Percentiles rank a stretch among this genome's conserved stretches.
Conservation (phyloP, 106 monocot genomes). For the Chionographis japonica region DNA sequence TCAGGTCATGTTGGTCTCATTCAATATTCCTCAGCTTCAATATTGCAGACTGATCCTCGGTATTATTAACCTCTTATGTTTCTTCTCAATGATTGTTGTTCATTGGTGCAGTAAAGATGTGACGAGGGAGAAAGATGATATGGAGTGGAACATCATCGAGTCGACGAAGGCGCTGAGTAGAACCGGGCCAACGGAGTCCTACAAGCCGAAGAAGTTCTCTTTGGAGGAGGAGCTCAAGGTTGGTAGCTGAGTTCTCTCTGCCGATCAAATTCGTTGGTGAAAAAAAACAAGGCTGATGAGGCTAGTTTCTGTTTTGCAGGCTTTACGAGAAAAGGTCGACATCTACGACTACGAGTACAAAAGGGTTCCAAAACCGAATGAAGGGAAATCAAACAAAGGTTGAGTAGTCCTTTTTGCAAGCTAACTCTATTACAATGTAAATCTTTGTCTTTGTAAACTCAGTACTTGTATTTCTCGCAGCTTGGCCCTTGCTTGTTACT, state of each 20-base stretch:
- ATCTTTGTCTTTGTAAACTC: too few relatives aligned
- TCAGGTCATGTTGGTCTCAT: neutral
- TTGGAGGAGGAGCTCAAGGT: slow-evolving; percentile 94
- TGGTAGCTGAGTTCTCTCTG: neutral
- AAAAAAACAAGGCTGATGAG: neutral
- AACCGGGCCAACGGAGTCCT: slow-evolving; percentile 70
- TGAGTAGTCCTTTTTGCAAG: neutral
- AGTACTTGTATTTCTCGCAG: too few relatives aligned
- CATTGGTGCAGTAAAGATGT: slow-evolving; percentile 63
- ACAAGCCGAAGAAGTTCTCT: slow-evolving; percentile 75
- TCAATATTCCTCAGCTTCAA: neutral
- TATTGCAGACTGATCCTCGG: neutral
- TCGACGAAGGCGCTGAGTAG: slow-evolving; percentile 65
- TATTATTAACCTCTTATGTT: neutral
- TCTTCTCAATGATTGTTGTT: neutral
- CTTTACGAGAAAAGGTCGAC: slow-evolving; percentile 71
- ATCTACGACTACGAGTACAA: slow-evolving; percentile 83
- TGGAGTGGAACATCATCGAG: slow-evolving; percentile 87
- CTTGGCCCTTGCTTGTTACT: too few relatives aligned
- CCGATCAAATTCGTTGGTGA: neutral
- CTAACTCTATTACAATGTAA: too few relatives aligned
- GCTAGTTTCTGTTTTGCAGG: slow-evolving; percentile 21
- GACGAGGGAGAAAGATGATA: slow-evolving; percentile 85
- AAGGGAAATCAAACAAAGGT: slow-evolving; percentile 20
- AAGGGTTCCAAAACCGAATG: slow-evolving; percentile 53